These are phyloP conservation scores for Pseudophaeomoniella oleicola DNA, from an alignment of 2,329 filamentous ascomycete genomes.

Conservation along the genomic window DNA sequence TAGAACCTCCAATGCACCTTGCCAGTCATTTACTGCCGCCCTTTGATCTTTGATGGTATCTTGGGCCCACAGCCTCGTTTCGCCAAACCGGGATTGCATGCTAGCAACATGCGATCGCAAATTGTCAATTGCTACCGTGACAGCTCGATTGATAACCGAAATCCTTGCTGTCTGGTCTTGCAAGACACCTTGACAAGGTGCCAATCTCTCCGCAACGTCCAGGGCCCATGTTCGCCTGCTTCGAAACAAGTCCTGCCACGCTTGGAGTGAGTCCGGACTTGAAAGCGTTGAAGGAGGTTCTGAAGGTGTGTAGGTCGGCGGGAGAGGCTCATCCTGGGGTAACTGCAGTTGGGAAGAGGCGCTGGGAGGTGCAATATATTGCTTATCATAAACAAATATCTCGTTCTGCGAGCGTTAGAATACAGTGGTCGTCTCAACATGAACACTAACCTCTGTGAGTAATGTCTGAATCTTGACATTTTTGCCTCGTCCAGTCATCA, in stretches of 20 bases:
- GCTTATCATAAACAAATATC: constrained; percentile 83
- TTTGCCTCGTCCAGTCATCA: constrained; percentile 72
- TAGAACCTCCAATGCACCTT: constrained; percentile 6
- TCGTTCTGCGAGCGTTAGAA: constrained; percentile 45
- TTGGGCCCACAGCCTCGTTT: constrained; percentile 29
- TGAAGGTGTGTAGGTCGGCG: constrained; percentile 43
- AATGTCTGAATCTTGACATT: constrained; percentile 70
- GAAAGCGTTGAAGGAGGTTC: constrained; percentile 65
- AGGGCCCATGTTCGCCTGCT: constrained; percentile 68
- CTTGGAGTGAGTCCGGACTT: constrained; percentile 62
- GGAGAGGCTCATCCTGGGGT: constrained; percentile 36
- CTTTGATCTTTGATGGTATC: constrained; percentile 29
- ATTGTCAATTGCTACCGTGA: constrained; percentile 76
- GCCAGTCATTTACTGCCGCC: constrained; percentile 8
- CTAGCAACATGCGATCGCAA: constrained; percentile 31
- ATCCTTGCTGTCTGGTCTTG: constrained; percentile 40
- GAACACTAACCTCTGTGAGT: constrained; percentile 55
- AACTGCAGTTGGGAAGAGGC: constrained; percentile 29
- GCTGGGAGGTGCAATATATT: constrained; percentile 38
- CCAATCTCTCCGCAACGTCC: constrained; percentile 54
- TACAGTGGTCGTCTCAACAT: constrained; percentile 2
- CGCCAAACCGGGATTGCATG: constrained; percentile 28
- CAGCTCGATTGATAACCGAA: constrained; percentile 61
- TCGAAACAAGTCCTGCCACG: constrained; percentile 82
- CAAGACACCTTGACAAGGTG: constrained; percentile 45